phyloP scores from a whole-genome alignment of 2,329 filamentous ascomycete species.

The Emericellopsis atlantica region DNA sequence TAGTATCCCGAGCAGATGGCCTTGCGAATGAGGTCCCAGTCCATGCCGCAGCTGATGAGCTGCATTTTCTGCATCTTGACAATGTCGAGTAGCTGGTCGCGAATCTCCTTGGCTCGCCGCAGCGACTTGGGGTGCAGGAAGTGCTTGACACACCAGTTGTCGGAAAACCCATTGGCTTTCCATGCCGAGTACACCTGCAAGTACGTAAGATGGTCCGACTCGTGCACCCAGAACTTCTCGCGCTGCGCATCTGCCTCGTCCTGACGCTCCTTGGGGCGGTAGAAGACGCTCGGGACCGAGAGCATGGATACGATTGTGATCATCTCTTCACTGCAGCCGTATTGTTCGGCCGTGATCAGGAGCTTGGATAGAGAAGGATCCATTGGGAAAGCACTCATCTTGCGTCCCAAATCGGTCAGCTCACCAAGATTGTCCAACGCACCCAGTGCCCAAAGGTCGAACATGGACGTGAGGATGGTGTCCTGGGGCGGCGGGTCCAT shows the following conservation, averaged over 20 bases:
- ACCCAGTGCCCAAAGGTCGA: slow-evolving; percentile 92
- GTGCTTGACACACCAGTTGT: slow-evolving; percentile 85
- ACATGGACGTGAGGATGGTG: slow-evolving; percentile 91
- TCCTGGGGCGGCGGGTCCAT: slow-evolving; percentile 99
- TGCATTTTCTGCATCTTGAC: slow-evolving; percentile 89
- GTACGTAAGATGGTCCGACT: slow-evolving; percentile 92
- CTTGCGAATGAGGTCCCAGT: slow-evolving; percentile 91
- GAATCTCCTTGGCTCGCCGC: slow-evolving; percentile 82
- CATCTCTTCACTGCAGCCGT: slow-evolving; percentile 94
- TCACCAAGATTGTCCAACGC: slow-evolving; percentile 90
- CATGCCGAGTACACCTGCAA: slow-evolving; percentile 94
- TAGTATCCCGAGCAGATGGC: slow-evolving; percentile 98
- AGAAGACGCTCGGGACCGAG: slow-evolving; percentile 92
- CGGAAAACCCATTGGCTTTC: slow-evolving; percentile 80
- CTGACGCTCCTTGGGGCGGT: slow-evolving; percentile 88
- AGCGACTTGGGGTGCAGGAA: slow-evolving; percentile 94
- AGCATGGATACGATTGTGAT: slow-evolving; percentile 97
- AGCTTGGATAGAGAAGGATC: slow-evolving; percentile 92
- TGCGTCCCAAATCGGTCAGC: slow-evolving; percentile 71
- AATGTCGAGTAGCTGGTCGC: slow-evolving; percentile 87
- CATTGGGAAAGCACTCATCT: slow-evolving; percentile 98
- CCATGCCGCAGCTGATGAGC: slow-evolving; percentile 79
- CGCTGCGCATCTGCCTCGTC: slow-evolving; percentile 92
- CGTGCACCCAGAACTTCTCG: slow-evolving; percentile 97
- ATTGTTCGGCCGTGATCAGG: slow-evolving; percentile 80